Base-by-base conservation (phyloP, 2,329 filamentous ascomycete species). In the Diaporthe eres region DNA sequence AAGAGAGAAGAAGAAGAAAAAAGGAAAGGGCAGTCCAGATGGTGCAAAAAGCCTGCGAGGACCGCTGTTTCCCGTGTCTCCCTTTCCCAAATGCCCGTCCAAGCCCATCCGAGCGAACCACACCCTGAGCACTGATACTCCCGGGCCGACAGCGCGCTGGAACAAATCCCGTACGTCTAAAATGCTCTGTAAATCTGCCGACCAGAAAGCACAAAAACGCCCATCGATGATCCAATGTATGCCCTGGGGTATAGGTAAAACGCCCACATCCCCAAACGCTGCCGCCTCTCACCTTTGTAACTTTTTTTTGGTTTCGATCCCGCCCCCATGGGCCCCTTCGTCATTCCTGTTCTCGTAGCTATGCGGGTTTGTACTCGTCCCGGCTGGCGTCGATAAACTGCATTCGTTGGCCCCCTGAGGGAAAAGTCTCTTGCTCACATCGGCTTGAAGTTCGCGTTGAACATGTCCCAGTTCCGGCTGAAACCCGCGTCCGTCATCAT, bases 401-500 rank as follows among this genome's bases (percentile, higher is more conserved):
- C 22, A 42, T 70, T 31, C 47, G 22, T 53, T 25, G 49, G 31
- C 37, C 57, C 44, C 65, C 34, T 15, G 42, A 34, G 47, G 31
- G 8, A 12, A 19, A 28, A 25, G 17, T 67, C 28, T n/a, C 28
- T 53, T 68, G 55, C 57, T 78, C 61, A 78, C 58, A 78, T 65
- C 39, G 74, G 77, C 61, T 72, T 68, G 68, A 72, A 74, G 34
- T 71, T 75, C 75, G 58, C 76, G 71, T 86, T 85, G 80, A 88
- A 87, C 78, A 88, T 85, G 79, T 86, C 84, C 85, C 86, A 88
- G 75, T 88, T 86, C 44, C 85, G 82, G 77, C 85, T 84, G 82
- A 87, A 87, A 75, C 83, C 85, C 77, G 87, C 84, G 74, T 86
- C 84, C 72, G 86, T 86, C 82, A 90, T 85, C 81, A 90, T 87